Conservation (phyloP, 2,329 filamentous ascomycete genomes). For the Calonectria pteridis region DNA sequence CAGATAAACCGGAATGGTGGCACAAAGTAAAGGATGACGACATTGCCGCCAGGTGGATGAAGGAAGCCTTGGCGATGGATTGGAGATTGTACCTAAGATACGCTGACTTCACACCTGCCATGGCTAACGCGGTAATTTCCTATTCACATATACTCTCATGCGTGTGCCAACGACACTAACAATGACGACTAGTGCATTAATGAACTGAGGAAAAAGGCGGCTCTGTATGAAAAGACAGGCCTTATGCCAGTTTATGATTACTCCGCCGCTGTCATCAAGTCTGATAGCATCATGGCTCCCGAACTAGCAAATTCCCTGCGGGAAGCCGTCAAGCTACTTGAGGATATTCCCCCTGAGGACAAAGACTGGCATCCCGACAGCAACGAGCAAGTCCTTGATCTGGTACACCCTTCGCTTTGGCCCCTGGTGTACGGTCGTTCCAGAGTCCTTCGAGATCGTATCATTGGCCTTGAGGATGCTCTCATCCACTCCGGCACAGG, state of each 20-base stretch:
- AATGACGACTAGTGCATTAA: slow-evolving; percentile 43
- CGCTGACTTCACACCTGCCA: slow-evolving; percentile 44
- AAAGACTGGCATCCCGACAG: slow-evolving; percentile 74
- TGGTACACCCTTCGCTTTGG: slow-evolving; percentile 74
- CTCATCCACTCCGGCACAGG: slow-evolving; percentile 50
- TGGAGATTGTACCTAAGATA: slow-evolving; percentile 40
- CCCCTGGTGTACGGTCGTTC: slow-evolving; percentile 68
- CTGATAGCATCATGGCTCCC: slow-evolving; percentile 45
- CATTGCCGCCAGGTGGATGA: slow-evolving; percentile 45
- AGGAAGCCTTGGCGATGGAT: slow-evolving; percentile 45
- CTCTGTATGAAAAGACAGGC: slow-evolving; percentile 47
- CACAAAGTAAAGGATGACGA: slow-evolving; percentile 44
- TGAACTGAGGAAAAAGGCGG: slow-evolving; percentile 50
- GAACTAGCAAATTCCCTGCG: slow-evolving; percentile 53
- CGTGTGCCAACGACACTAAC: neutral
- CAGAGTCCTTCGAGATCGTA: slow-evolving; percentile 44
- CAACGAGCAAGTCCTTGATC: slow-evolving; percentile 67
- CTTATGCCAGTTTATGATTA: slow-evolving; percentile 51
- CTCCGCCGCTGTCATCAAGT: slow-evolving; percentile 49
- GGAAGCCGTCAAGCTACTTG: slow-evolving; percentile 58
- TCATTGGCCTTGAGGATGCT: slow-evolving; percentile 52
- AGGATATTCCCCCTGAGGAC: slow-evolving; percentile 60
- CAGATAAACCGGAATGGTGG: slow-evolving; percentile 52
- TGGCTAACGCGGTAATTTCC: slow-evolving; percentile 46
- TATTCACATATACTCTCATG: too few relatives aligned